Percentiles rank a stretch among this genome's conserved stretches.
Evolutionary conservation across 768 basidiomycete species (phyloP).

Genomic region (Mycena capillaripes): DNA sequence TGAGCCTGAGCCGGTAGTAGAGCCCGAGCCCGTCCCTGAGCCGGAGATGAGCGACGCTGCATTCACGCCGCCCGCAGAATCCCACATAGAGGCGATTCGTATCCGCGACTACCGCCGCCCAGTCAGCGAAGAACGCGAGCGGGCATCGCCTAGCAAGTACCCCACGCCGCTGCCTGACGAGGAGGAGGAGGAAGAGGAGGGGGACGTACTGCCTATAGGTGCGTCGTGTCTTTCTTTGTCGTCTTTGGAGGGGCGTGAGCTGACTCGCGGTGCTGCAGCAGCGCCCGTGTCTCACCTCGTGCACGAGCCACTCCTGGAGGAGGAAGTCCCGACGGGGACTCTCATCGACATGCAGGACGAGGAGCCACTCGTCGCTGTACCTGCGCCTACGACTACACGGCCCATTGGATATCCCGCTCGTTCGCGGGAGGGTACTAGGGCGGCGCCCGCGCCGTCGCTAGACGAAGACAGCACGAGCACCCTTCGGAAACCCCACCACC

Average conservation of each 20-base stretch:
- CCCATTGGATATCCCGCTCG: background rate
- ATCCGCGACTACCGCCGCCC: background rate
- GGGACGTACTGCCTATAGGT: background rate
- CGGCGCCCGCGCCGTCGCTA: background rate
- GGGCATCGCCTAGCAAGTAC: slow-evolving; percentile 34
- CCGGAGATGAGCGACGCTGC: background rate
- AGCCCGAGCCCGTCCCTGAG: background rate
- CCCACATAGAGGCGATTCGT: background rate
- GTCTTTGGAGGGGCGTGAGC: background rate
- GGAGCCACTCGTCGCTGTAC: background rate
- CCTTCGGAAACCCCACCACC: no score
- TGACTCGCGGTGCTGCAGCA: background rate
- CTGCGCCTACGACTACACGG: no score
- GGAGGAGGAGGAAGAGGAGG: background rate
- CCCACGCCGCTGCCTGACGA: slow-evolving; percentile 35
- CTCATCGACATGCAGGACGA: background rate
- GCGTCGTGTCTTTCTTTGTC: no score
- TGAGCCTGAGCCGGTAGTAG: background rate
- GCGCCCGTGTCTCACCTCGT: background rate
- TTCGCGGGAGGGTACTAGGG: no score
- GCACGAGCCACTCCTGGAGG: background rate
- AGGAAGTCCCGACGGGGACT: background rate
- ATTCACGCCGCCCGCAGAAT: no score
- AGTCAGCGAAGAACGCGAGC: background rate
- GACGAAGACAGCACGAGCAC: background rate